These are phyloP conservation scores for Acrodontium crateriforme DNA, from an alignment of 2,329 filamentous ascomycete genomes.

Conservation along the genomic window DNA sequence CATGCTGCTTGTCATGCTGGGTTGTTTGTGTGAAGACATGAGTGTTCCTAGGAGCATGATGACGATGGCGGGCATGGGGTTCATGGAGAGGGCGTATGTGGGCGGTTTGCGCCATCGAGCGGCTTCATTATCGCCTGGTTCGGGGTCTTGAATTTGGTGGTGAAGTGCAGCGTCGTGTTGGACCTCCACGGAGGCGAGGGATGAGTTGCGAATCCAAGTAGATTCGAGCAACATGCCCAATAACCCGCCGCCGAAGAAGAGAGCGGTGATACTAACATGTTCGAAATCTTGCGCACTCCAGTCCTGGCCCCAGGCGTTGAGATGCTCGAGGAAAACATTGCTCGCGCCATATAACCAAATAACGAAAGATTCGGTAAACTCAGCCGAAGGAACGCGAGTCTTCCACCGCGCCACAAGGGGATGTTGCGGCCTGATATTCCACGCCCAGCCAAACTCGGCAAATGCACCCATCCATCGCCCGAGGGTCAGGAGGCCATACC, in stretches of 20 bases:
- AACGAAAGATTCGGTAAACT: slow-evolving; percentile 78
- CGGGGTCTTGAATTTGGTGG: slow-evolving; percentile 11
- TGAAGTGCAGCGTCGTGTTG: slow-evolving; percentile 21
- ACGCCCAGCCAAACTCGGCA: slow-evolving; percentile 83
- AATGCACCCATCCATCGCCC: slow-evolving; percentile 87
- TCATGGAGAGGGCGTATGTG: slow-evolving; percentile 63
- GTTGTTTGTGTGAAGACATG: slow-evolving; percentile 88
- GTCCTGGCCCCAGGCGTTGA: slow-evolving; percentile 53
- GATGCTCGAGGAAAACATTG: slow-evolving; percentile 86
- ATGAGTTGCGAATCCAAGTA: slow-evolving; percentile 47
- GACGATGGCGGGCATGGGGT: slow-evolving; percentile 75
- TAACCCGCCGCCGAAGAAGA: slow-evolving; percentile 87
- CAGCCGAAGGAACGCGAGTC: slow-evolving; percentile 53
- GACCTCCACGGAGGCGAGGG: slow-evolving; percentile 39
- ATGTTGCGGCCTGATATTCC: slow-evolving; percentile 64
- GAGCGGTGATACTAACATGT: slow-evolving; percentile 79
- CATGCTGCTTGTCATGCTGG: slow-evolving; percentile 74
- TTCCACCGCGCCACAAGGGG: slow-evolving; percentile 49
- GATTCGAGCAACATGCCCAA: slow-evolving; percentile 31
- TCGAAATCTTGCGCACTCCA: slow-evolving; percentile 77
- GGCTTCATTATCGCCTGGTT: slow-evolving; percentile 1
- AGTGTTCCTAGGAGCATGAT: slow-evolving; percentile 81
- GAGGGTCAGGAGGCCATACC: slow-evolving; percentile 75
- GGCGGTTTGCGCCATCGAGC: slow-evolving; percentile 42
- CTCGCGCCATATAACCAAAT: slow-evolving; percentile 82